Evolutionary conservation across 2,329 filamentous ascomycete genomes (phyloP).

Genomic region (Cercospora nicotianae): DNA sequence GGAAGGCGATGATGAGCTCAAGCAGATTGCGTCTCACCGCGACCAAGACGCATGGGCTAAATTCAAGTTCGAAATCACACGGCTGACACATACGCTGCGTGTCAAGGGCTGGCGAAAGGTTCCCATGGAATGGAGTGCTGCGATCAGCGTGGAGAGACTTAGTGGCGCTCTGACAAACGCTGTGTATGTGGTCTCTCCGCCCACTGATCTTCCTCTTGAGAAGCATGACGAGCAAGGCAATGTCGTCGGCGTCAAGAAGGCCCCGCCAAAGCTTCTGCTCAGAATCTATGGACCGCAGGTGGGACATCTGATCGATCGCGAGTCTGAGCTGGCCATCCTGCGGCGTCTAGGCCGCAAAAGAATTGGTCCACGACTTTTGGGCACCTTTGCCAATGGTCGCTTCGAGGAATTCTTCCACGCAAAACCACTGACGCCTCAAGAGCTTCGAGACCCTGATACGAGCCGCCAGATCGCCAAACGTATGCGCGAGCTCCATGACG

Average conservation of each 20-base stretch:
- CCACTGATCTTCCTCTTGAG: slow-evolving; percentile 57
- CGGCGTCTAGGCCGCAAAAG: slow-evolving; percentile 83
- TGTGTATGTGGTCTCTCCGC: slow-evolving; percentile 89
- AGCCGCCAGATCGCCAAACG: slow-evolving; percentile 94
- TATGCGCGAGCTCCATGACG: slow-evolving; percentile 93
- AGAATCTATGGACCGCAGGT: slow-evolving; percentile 94
- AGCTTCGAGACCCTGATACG: slow-evolving; percentile 77
- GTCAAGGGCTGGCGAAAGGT: slow-evolving; percentile 91
- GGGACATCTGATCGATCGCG: slow-evolving; percentile 91
- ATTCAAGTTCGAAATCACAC: slow-evolving; percentile 91
- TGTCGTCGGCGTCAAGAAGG: slow-evolving; percentile 38
- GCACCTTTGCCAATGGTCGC: slow-evolving; percentile 89
- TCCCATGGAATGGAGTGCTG: slow-evolving; percentile 66
- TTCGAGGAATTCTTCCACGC: slow-evolving; percentile 96
- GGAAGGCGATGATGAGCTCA: slow-evolving; percentile 31
- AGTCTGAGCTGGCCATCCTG: slow-evolving; percentile 84
- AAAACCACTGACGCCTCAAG: slow-evolving; percentile 70
- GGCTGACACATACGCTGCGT: slow-evolving; percentile 81
- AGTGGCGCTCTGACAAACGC: slow-evolving; percentile 95
- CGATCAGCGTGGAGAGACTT: slow-evolving; percentile 70
- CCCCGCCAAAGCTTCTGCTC: slow-evolving; percentile 73
- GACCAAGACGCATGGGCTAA: slow-evolving; percentile 67
- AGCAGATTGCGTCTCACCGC: slow-evolving; percentile 31
- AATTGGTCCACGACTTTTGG: slow-evolving; percentile 86
- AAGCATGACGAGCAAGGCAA: slow-evolving; percentile 42